Percentiles rank a stretch among this genome's conserved stretches.
Conservation (phyloP, 345 rosid species). For the Populus davidiana region DNA sequence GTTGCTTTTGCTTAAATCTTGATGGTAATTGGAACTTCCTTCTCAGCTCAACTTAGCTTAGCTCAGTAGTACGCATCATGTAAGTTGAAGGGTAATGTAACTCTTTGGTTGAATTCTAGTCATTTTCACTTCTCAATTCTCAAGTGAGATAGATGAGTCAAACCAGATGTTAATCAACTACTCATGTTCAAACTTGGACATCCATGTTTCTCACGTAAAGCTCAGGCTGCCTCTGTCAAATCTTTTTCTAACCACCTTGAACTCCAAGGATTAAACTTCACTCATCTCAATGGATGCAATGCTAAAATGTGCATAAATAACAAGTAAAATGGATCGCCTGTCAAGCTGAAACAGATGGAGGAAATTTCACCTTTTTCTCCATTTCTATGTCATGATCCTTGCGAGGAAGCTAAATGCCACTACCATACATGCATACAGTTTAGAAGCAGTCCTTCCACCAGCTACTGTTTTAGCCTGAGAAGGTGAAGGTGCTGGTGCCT, state of each 20-base stretch:
- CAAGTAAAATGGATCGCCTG: not conserved
- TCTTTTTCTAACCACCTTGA: not conserved
- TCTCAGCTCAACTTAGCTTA: slow-evolving; percentile 8
- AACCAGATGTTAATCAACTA: not conserved
- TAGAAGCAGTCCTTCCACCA: not conserved
- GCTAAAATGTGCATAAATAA: not conserved
- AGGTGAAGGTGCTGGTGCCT: not conserved
- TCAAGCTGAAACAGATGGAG: not conserved
- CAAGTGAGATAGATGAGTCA: not conserved
- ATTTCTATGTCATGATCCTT: not conserved
- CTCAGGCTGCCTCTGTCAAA: not conserved
- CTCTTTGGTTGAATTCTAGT: not conserved
- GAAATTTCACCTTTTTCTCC: not conserved
- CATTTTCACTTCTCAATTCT: not conserved
- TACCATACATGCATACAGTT: not conserved
- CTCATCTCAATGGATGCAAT: not conserved
- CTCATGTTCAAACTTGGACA: not conserved
- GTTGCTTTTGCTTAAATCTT: slow-evolving; percentile 3
- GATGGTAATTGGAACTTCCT: slow-evolving; percentile 22
- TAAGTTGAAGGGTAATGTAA: slow-evolving; percentile 5
- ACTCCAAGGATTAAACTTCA: not conserved
- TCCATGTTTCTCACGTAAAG: not conserved
- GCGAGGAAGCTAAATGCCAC: not conserved
- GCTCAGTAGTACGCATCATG: not conserved
- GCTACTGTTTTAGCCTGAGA: not conserved